Evolutionary conservation across 495 filamentous ascomycete genomes (phyloP).

Genomic region (Podospora conica): DNA sequence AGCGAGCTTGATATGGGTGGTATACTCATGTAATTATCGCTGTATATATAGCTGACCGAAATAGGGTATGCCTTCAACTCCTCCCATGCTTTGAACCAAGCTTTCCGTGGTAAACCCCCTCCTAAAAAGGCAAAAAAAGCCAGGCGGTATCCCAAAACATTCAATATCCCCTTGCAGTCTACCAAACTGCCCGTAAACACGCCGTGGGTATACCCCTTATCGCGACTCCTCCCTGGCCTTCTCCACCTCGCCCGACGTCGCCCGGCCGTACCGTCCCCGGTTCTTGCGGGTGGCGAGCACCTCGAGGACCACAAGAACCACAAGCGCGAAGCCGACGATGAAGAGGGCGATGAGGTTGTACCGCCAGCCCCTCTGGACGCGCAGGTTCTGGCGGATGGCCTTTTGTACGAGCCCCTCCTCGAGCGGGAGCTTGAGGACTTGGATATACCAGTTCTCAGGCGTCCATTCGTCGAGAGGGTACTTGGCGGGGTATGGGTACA

Average conservation of each 20-base stretch:
- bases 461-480: slow-evolving; percentile 48
- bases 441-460: slow-evolving; percentile 50
- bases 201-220: not conserved
- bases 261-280: slow-evolving; percentile 6
- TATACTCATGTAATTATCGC: not conserved
- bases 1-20: not conserved
- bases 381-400: slow-evolving; percentile 37
- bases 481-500: slow-evolving; percentile 24
- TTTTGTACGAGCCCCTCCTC: slow-evolving; percentile 21
- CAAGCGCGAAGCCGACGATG: slow-evolving; percentile 38
- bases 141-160: not conserved
- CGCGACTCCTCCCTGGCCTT: not conserved
- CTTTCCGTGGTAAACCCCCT: not conserved
- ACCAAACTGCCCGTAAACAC: not conserved
- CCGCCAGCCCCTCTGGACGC: slow-evolving; percentile 45
- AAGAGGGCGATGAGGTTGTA: slow-evolving; percentile 52
- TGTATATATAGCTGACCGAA: not conserved
- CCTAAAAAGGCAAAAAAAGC: not conserved
- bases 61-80: not conserved
- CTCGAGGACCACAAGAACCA: slow-evolving; percentile 41
- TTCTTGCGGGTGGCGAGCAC: slow-evolving; percentile 15
- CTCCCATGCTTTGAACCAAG: not conserved
- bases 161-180: not conserved
- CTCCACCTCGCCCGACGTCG: slow-evolving; percentile 2
- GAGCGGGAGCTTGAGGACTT: slow-evolving; percentile 43